Evolutionary conservation across 345 rosid species (phyloP), one percentile per base, ranked within the genome.

Genomic region (Moricandia arvensis): DNA sequence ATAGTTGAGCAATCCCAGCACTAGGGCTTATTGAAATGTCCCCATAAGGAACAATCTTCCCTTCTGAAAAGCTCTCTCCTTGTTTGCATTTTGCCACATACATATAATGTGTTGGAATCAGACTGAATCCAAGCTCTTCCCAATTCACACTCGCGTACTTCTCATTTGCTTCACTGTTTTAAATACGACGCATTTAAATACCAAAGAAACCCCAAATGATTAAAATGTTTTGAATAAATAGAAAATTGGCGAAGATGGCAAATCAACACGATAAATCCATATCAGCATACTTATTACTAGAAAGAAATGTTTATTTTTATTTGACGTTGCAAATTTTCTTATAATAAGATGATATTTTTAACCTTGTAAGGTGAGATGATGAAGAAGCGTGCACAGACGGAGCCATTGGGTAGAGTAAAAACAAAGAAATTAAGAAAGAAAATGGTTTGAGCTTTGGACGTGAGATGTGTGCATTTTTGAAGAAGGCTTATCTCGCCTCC

Each of bases 21-120:
- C 82, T 74, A 74, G 79, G 82, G 58, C 62, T 57, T 0, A 79
- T 30, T 35, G 74, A 65, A 65, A 80, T 65, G 47, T 75, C 55
- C 12, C 82, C 80, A 66, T 70, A 75, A 49, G 79, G 79, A 64
- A 57, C 69, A 61, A 86, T 45, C 24, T 60, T 63, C 13, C 90
- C 90, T 2, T 43, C 17, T 17, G 81, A 69, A 70, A 82, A 86
- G 12, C 64, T 78, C 17, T 78, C 79, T 21, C 69, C 79, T 55
- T 70, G 74, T 64, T 38, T 64, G 68, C 63, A 79, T 69, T 79
- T 79, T n/a, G 75, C 53, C 34, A 79, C 79, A 43, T 79, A 79
- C 82, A 74, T 79, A 63, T 74, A 79, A 29, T 59, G 66, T 15
- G 64, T 80, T n/a, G 74, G 66, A 68, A 11, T 33, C 60, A 79